Conservation (phyloP, 2,329 filamentous ascomycete genomes). For the Penicillium sp. region DNA sequence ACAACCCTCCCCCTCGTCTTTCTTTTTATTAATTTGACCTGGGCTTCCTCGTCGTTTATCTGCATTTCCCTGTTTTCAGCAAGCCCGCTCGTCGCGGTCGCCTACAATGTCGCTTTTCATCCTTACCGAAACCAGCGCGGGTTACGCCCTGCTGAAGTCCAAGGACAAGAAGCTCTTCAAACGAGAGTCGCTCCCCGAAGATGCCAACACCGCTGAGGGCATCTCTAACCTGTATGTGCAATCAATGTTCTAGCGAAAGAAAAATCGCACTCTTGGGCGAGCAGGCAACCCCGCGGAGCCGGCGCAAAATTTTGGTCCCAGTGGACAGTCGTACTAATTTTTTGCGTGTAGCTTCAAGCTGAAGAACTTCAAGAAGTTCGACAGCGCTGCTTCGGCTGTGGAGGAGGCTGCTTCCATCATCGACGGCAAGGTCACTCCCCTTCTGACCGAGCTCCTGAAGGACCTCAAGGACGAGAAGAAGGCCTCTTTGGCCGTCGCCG, state of each 20-base stretch:
- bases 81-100: conserved; percentile 33
- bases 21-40: conserved; percentile 25
- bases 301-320: conserved; percentile 30
- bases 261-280: conserved; percentile 8
- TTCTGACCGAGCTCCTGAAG: conserved; percentile 79
- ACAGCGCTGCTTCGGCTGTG: conserved; percentile 85
- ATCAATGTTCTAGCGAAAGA: conserved; percentile 6
- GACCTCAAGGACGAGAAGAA: conserved; percentile 98
- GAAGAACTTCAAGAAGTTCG: conserved; percentile 97
- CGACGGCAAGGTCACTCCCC: conserved; percentile 91
- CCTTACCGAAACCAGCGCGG: conserved; percentile 90
- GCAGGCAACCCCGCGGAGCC: conserved; percentile 4
- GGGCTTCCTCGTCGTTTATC: conserved; percentile 17
- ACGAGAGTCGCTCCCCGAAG: conserved; percentile 73
- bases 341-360: conserved; percentile 71
- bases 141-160: conserved; percentile 97
- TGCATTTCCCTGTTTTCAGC: conserved; percentile 15
- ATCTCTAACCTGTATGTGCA: conserved; percentile 77
- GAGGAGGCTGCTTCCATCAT: conserved; percentile 87
- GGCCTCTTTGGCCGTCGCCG: conserved; percentile 87
- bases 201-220: conserved; percentile 78
- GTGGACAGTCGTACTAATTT: conserved; percentile 27
- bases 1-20: conserved; percentile 27
- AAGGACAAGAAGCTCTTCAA: conserved; percentile 98
- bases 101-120: conserved; percentile 83